These are phyloP conservation scores for Trametes coccinea DNA, from an alignment of 768 basidiomycete genomes.

Conservation along the genomic window DNA sequence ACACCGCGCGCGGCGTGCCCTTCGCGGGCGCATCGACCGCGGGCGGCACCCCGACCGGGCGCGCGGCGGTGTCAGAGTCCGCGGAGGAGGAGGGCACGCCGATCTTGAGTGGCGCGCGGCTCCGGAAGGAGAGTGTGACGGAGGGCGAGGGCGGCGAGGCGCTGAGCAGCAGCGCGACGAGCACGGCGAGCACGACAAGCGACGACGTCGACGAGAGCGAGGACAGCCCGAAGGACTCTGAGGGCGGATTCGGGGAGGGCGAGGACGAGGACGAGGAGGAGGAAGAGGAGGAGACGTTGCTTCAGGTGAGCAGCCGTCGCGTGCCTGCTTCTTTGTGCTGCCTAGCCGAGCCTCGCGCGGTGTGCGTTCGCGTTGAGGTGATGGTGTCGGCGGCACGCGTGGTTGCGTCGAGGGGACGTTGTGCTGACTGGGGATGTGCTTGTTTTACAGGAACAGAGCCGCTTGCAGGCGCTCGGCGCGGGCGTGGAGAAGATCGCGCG, in stretches of 20 bases:
- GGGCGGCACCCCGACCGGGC: neutral
- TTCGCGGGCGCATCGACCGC: neutral
- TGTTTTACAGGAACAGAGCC: slow-evolving; percentile 16
- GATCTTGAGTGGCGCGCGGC: neutral
- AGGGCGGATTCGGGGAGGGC: slow-evolving; percentile 32
- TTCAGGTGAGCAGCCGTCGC: slow-evolving; percentile 28
- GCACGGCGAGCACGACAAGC: slow-evolving; percentile 28
- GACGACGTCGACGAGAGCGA: slow-evolving; percentile 35
- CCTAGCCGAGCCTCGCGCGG: slow-evolving; percentile 9
- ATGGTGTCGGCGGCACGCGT: neutral
- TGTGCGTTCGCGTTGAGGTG: neutral
- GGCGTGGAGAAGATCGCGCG: slow-evolving; percentile 54
- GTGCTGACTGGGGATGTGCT: slow-evolving; percentile 3
- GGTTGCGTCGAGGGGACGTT: neutral
- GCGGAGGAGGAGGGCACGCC: slow-evolving; percentile 8
- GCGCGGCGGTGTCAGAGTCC: neutral
- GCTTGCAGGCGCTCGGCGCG: slow-evolving; percentile 35
- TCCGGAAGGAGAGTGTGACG: slow-evolving; percentile 11
- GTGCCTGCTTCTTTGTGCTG: neutral
- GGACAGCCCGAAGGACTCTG: slow-evolving; percentile 26
- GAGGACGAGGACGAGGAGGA: slow-evolving; percentile 27
- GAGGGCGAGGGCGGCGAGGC: slow-evolving; percentile 18
- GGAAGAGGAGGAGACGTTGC: slow-evolving; percentile 26
- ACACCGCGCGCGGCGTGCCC: slow-evolving; percentile 25
- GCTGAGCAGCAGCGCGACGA: slow-evolving; percentile 22